Evolutionary conservation across 192 early-diverging fungal species (phyloP).

Genomic region (Pilaira anomala): DNA sequence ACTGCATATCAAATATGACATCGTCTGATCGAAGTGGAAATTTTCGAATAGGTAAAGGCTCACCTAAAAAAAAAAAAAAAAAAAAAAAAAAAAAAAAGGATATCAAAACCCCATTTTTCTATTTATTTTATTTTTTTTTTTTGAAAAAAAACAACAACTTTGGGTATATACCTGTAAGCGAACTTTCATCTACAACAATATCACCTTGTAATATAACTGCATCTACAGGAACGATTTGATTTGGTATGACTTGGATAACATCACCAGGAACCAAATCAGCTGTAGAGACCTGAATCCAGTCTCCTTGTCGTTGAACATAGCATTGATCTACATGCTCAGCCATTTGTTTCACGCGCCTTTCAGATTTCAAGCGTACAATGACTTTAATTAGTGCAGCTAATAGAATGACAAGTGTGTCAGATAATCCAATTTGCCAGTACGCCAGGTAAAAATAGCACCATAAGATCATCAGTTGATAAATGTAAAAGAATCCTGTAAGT

Average conservation of each 20-base stretch:
- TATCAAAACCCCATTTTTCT: background rate
- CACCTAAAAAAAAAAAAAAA: slow-evolving; percentile 27
- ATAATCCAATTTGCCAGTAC: slow-evolving; percentile 54
- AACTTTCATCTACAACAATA: slow-evolving; percentile 58
- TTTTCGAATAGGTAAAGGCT: slow-evolving; percentile 64
- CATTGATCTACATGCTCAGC: slow-evolving; percentile 45
- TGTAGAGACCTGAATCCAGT: slow-evolving; percentile 49
- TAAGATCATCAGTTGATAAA: slow-evolving; percentile 51
- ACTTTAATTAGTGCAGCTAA: slow-evolving; percentile 49
- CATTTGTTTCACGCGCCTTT: slow-evolving; percentile 54
- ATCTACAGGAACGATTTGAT: slow-evolving; percentile 49
- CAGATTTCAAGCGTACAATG: slow-evolving; percentile 43
- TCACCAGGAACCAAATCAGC: slow-evolving; percentile 65
- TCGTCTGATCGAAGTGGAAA: slow-evolving; percentile 46
- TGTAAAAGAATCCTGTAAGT: slow-evolving; percentile 49
- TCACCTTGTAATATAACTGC: slow-evolving; percentile 52
- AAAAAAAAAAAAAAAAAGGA: background rate
- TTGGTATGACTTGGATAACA: slow-evolving; percentile 41
- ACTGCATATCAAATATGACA: slow-evolving; percentile 3
- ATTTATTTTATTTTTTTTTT: background rate
- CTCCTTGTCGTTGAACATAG: slow-evolving; percentile 47
- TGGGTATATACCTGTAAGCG: slow-evolving; percentile 43
- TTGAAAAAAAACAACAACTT: background rate
- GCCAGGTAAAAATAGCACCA: slow-evolving; percentile 48
- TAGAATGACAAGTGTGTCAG: slow-evolving; percentile 47